These are phyloP conservation scores for Plenodomus biglobosus DNA, from an alignment of 2,329 filamentous ascomycete genomes.

Conservation along the genomic window DNA sequence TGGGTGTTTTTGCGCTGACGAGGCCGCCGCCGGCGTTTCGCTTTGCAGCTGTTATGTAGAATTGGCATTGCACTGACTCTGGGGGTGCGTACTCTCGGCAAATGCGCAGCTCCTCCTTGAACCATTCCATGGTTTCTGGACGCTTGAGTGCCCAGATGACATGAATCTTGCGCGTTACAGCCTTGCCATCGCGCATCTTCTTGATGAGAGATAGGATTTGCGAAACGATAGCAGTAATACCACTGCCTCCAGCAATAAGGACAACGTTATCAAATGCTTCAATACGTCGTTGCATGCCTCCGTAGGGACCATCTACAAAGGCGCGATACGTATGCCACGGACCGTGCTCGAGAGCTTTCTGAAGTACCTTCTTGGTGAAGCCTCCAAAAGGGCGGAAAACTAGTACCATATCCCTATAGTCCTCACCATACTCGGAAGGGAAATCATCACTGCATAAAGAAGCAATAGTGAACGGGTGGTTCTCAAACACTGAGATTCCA, in stretches of 20 bases:
- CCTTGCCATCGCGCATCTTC: conserved; percentile 91
- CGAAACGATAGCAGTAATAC: conserved; percentile 89
- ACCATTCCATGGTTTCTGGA: conserved; percentile 95
- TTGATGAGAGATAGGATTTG: conserved; percentile 94
- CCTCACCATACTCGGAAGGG: conserved; percentile 84
- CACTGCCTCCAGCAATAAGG: conserved; percentile 89
- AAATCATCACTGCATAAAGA: conserved; percentile 93
- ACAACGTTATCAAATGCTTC: conserved; percentile 93
- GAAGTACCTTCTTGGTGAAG: conserved; percentile 83
- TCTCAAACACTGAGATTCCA: conserved; percentile 84
- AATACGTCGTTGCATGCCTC: conserved; percentile 86
- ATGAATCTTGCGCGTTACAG: conserved; percentile 84
- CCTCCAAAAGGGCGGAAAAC: conserved; percentile 91
- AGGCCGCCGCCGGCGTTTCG: conserved; percentile 53
- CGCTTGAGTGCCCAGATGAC: conserved; percentile 94
- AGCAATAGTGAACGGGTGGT: conserved; percentile 93
- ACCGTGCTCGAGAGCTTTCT: conserved; percentile 79
- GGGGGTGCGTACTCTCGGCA: conserved; percentile 87
- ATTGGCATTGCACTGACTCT: conserved; percentile 87
- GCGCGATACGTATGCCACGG: conserved; percentile 91
- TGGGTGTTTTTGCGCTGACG: conserved; percentile 55
- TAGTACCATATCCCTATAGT: conserved; percentile 83
- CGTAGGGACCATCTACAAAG: conserved; percentile 92
- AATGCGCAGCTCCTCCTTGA: conserved; percentile 89
- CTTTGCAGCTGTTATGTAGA: conserved; percentile 84